Evolutionary conservation across 768 basidiomycete species (phyloP).

Genomic region (Mycena chlorophos): DNA sequence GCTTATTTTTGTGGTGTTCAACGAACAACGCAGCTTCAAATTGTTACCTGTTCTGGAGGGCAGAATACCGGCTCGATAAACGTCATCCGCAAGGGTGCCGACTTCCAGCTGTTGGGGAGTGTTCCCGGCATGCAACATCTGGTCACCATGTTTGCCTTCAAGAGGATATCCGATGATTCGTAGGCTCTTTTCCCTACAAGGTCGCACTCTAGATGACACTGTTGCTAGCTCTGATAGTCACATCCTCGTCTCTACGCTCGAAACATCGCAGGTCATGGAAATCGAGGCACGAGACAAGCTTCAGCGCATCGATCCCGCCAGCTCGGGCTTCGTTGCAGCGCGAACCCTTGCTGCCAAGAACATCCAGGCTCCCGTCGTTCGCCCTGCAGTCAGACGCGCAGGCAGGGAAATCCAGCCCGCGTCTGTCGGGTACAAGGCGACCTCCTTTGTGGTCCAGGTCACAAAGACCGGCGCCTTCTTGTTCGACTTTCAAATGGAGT

Average conservation of each 20-base stretch:
- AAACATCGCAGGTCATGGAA: conserved; percentile 54
- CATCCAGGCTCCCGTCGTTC: conserved; percentile 29
- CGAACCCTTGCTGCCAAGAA: conserved; percentile 67
- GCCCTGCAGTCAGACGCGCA: not conserved
- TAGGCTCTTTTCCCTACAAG: conserved; percentile 34
- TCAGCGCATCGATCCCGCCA: conserved; percentile 34
- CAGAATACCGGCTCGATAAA: conserved; percentile 75
- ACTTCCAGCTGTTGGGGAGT: conserved; percentile 64
- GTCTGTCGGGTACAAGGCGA: conserved; percentile 38
- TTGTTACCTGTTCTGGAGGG: conserved; percentile 86
- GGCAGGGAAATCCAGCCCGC: not conserved
- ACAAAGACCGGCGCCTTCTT: conserved; percentile 57
- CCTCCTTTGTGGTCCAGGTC: conserved; percentile 70
- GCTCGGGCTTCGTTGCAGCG: conserved; percentile 46
- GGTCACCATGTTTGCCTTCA: conserved; percentile 64
- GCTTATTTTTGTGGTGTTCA: not conserved
- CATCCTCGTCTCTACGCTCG: conserved; percentile 60
- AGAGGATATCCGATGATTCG: conserved; percentile 46
- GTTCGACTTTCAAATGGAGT: conserved; percentile 51
- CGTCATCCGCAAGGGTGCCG: conserved; percentile 78
- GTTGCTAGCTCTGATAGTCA: conserved; percentile 40
- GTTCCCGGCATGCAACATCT: conserved; percentile 58
- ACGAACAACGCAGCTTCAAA: conserved; percentile 53
- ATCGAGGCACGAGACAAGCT: conserved; percentile 50
- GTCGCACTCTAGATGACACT: not conserved